A percentile compares a stretch with the other conserved stretches of the same genome.
Evolutionary conservation across 148 eudicot genomes (phyloP).

Genomic region (Selenicereus undatus): DNA sequence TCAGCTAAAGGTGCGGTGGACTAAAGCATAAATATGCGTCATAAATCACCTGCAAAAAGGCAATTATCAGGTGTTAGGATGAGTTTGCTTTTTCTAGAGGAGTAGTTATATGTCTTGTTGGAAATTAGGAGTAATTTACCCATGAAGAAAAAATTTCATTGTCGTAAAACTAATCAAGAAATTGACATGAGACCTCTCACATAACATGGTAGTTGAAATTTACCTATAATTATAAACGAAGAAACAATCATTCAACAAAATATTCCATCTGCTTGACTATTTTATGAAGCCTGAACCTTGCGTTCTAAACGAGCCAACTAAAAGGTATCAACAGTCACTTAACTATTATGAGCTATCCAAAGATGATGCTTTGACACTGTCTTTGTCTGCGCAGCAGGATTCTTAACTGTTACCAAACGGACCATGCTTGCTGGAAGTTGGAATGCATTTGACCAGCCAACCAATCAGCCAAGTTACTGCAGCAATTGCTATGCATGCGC

Average conservation of each 20-base stretch:
- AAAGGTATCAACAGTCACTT: slow-evolving; percentile 5
- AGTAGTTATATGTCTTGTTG: neutral
- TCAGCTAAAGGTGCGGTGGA: neutral
- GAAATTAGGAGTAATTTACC: neutral
- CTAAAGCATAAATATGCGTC: neutral
- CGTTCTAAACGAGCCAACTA: neutral
- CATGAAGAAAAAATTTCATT: neutral
- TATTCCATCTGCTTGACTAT: neutral
- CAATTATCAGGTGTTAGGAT: neutral
- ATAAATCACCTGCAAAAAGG: neutral
- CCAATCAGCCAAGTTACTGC: slow-evolving; percentile 34
- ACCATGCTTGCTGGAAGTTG: neutral
- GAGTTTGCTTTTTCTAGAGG: neutral
- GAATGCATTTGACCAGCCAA: slow-evolving; percentile 30
- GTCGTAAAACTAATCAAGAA: neutral
- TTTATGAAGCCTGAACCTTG: neutral
- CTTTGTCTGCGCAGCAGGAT: neutral
- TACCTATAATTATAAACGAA: neutral
- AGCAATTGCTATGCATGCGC: slow-evolving; percentile 25
- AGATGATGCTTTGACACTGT: neutral
- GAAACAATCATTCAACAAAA: neutral
- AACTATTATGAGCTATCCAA: neutral
- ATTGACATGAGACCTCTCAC: neutral
- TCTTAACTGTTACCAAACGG: neutral
- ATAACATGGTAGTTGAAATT: neutral